phyloP scores from a whole-genome alignment of 441 rosid species.

The Pelargonium cotyledonis region DNA sequence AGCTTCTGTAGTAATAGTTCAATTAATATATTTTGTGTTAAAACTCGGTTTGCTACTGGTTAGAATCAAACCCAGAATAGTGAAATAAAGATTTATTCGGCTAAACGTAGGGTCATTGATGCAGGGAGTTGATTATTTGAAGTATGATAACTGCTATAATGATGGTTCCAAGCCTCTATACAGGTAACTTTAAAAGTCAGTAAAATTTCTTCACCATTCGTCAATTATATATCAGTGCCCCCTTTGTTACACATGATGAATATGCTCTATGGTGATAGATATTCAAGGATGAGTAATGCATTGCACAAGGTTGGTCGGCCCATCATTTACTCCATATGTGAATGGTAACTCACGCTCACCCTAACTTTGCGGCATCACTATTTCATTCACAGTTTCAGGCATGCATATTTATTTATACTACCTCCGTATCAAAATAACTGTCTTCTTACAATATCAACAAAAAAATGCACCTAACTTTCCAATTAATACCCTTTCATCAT shows the following conservation, averaged over 20 bases:
- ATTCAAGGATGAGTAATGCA: slow-evolving; percentile 31
- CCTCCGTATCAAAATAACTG: too few relatives aligned
- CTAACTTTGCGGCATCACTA: neutral
- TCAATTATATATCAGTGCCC: neutral
- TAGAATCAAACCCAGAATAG: neutral
- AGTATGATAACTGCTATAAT: slow-evolving; percentile 36
- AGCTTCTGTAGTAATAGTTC: slow-evolving; percentile 12
- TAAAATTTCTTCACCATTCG: neutral
- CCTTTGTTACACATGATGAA: neutral
- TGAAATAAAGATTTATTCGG: neutral
- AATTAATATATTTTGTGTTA: neutral
- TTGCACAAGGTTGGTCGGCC: slow-evolving; percentile 27
- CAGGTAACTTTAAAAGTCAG: slow-evolving; percentile 20
- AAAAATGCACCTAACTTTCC: too few relatives aligned
- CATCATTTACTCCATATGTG: slow-evolving; percentile 30
- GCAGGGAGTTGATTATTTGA: slow-evolving; percentile 35
- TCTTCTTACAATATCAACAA: too few relatives aligned
- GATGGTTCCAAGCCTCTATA: slow-evolving; percentile 25
- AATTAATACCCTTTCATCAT: too few relatives aligned
- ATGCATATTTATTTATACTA: neutral
- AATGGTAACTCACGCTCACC: slow-evolving; percentile 24
- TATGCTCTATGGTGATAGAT: slow-evolving; percentile 19
- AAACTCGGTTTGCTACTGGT: neutral
- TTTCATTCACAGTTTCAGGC: neutral
- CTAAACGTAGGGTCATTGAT: neutral